These are phyloP conservation scores for Apocynum venetum DNA, from an alignment of 257 asterid genomes.

Conservation along the genomic window DNA sequence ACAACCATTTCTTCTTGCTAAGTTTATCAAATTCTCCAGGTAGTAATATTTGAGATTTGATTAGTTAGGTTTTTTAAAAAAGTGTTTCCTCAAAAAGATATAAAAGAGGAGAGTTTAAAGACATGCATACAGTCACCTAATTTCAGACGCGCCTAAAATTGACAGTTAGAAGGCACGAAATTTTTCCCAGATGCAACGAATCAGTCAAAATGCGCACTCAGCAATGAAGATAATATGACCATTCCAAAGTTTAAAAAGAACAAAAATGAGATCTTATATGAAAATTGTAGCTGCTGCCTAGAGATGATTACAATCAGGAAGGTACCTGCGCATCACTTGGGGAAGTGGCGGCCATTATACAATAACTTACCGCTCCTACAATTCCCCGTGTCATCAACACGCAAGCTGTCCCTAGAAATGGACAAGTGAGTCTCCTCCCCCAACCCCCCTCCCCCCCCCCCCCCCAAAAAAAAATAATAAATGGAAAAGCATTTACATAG, in stretches of 20 bases:
- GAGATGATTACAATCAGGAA: not conserved
- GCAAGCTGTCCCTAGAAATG: conserved; percentile 31
- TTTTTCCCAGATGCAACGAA: too few species aligned
- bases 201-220: too few species aligned
- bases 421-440: not conserved
- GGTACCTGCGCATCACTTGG: conserved; percentile 22
- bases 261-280: not conserved
- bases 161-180: too few species aligned
- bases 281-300: not conserved
- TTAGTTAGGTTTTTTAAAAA: too few species aligned
- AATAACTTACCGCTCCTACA: conserved; percentile 51
- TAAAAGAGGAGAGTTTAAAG: too few species aligned
- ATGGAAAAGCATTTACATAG: conserved; percentile 38
- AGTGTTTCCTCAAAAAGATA: too few species aligned
- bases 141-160: too few species aligned
- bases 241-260: not conserved
- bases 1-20: too few species aligned
- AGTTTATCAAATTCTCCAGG: too few species aligned
- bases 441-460: too few species aligned
- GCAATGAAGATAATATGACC: not conserved
- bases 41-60: too few species aligned
- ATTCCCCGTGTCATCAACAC: conserved; percentile 34
- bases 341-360: conserved; percentile 64
- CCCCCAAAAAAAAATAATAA: not conserved
- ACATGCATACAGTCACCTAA: too few species aligned